Percentiles rank a stretch among this genome's conserved stretches.
These are phyloP conservation scores for Strobilomyces confusus DNA, from an alignment of 768 basidiomycete species.

Conservation along the genomic window DNA sequence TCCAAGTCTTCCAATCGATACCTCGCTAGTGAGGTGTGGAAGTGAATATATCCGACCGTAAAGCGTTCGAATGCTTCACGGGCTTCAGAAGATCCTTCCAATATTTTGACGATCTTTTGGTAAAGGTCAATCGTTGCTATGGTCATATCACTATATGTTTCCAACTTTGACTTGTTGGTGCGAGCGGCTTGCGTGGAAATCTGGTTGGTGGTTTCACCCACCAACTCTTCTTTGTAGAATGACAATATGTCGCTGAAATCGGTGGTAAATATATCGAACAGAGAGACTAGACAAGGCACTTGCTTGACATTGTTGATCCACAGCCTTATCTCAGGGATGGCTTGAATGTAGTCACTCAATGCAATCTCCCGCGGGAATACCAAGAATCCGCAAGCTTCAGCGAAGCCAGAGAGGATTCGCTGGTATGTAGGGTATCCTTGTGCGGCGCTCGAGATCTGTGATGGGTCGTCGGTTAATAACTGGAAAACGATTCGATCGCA, in stretches of 20 bases:
- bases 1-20: conserved; percentile 25
- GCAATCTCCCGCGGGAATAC: conserved; percentile 34
- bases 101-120: conserved; percentile 21
- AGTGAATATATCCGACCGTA: conserved; percentile 24
- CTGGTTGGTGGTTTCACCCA: conserved; percentile 33
- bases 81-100: conserved; percentile 15
- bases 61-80: conserved; percentile 17
- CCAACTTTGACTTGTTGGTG: conserved; percentile 24
- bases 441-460: conserved; percentile 12
- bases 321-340: conserved; percentile 34
- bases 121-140: conserved; percentile 25
- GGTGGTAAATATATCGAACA: background rate
- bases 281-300: conserved; percentile 5
- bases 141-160: conserved; percentile 21
- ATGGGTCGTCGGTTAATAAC: background rate
- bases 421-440: conserved; percentile 25
- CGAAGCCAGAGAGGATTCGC: conserved; percentile 29
- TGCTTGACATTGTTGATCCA: conserved; percentile 37
- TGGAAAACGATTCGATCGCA: background rate
- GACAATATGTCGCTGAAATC: conserved; percentile 36
- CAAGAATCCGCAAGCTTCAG: conserved; percentile 35
- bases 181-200: conserved; percentile 32
- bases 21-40: conserved; percentile 25
- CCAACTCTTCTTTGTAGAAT: conserved; percentile 40
- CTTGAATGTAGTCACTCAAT: conserved; percentile 33